These are phyloP conservation scores for Quercus robur DNA, from an alignment of 306 rosid genomes.

Conservation along the genomic window DNA sequence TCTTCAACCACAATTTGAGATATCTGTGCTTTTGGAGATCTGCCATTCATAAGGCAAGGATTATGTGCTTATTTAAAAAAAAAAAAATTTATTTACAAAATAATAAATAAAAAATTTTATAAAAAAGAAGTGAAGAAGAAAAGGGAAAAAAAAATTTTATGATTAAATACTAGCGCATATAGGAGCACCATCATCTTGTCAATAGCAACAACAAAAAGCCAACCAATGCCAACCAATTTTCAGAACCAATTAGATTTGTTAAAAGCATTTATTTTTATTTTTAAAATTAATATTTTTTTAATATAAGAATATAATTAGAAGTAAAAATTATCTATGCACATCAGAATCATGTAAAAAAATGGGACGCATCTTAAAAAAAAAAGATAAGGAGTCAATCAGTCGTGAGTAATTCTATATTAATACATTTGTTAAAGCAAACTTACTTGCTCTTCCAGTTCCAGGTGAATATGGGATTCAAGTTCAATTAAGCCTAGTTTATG, in stretches of 20 bases:
- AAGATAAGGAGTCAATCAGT: background rate
- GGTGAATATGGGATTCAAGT: background rate
- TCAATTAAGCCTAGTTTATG: background rate
- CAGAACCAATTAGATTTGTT: background rate
- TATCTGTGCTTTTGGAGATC: background rate
- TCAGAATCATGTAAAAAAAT: background rate
- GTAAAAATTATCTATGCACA: background rate
- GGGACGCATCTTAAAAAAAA: background rate
- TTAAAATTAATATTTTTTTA: background rate
- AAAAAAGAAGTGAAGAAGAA: background rate
- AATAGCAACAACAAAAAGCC: background rate
- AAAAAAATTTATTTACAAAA: background rate
- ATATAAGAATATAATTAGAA: background rate
- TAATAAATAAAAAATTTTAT: background rate
- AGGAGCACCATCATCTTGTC: background rate
- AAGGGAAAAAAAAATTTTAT: background rate
- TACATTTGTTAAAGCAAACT: background rate
- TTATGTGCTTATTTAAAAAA: background rate
- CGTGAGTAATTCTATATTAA: background rate
- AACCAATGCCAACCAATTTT: background rate
- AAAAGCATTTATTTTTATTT: too few species aligned
- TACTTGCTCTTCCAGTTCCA: background rate
- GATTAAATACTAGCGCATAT: background rate
- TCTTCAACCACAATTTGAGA: background rate
- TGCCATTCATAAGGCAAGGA: background rate